Conservation (phyloP, 306 rosid species). For the Heteromeles arbutifolia region DNA sequence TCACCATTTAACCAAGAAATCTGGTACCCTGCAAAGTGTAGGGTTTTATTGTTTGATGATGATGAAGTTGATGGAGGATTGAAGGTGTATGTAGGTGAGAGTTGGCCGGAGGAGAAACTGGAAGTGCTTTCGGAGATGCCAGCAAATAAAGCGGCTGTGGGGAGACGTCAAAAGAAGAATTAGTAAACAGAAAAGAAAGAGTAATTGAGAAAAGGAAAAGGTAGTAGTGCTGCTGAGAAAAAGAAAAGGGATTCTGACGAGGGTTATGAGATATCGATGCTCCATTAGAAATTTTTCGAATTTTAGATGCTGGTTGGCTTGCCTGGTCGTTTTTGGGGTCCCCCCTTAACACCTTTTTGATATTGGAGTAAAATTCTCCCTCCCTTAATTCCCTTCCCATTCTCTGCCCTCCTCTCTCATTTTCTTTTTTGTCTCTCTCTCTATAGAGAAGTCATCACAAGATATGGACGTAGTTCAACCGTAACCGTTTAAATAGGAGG, state of each 20-base stretch:
- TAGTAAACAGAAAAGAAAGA: neutral
- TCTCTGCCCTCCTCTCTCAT: too few relatives aligned
- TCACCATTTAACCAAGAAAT: conserved; percentile 14
- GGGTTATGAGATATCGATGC: neutral
- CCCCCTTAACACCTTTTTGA: neutral
- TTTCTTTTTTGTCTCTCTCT: too few relatives aligned
- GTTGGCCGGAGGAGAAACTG: neutral
- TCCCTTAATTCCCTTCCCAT: too few relatives aligned
- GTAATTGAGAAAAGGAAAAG: conserved; percentile 31
- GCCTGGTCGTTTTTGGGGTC: conserved; percentile 5
- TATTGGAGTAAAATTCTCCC: neutral
- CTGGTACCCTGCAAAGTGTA: neutral
- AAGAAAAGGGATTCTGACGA: conserved; percentile 9
- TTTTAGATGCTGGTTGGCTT: neutral
- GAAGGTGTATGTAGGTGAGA: conserved; percentile 6
- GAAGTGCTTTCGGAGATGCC: conserved; percentile 25
- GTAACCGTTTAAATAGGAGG: too few relatives aligned
- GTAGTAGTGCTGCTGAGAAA: neutral
- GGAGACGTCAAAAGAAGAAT: conserved; percentile 11
- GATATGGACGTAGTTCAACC: fast-evolving
- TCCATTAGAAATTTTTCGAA: neutral
- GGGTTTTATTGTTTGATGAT: neutral
- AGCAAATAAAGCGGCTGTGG: conserved; percentile 39
- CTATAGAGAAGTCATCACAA: too few relatives aligned
- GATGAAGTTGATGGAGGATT: neutral